A percentile compares a stretch with the other conserved stretches of the same genome.
phyloP scores from a whole-genome alignment of 2,329 filamentous ascomycete species.

The Tolypocladium tundrense region DNA sequence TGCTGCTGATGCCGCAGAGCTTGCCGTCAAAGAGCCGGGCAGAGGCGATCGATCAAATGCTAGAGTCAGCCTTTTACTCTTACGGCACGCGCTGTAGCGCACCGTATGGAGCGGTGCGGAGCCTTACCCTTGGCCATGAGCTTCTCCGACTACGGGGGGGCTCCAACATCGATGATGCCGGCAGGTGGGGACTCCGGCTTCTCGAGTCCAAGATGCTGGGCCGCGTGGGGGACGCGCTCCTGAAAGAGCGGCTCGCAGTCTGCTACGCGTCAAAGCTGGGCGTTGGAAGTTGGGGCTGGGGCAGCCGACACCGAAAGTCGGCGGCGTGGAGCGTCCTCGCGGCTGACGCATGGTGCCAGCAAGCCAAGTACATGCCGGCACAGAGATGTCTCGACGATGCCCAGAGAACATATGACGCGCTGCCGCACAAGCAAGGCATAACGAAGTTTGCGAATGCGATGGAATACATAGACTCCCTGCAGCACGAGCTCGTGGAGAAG shows the following conservation, averaged over 20 bases:
- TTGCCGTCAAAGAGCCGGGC: constrained; percentile 65
- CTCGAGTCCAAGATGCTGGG: constrained; percentile 72
- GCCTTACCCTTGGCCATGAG: constrained; percentile 66
- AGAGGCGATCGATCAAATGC: constrained; percentile 75
- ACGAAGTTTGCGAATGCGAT: constrained; percentile 39
- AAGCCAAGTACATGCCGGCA: constrained; percentile 68
- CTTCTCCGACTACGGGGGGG: constrained; percentile 73
- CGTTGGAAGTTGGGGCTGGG: constrained; percentile 55
- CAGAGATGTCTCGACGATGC: constrained; percentile 69
- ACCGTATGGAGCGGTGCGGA: constrained; percentile 71
- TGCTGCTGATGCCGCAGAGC: constrained; percentile 65
- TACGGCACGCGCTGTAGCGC: constrained; percentile 78
- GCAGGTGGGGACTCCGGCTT: constrained; percentile 70
- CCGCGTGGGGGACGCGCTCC: constrained; percentile 64
- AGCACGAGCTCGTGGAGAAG: constrained; percentile 37
- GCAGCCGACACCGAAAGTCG: constrained; percentile 69
- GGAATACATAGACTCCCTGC: constrained; percentile 40
- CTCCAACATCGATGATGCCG: constrained; percentile 74
- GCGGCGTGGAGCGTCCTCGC: constrained; percentile 82
- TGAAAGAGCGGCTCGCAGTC: constrained; percentile 76
- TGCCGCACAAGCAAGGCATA: constrained; percentile 41
- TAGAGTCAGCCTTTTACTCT: constrained; percentile 86
- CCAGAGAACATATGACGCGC: constrained; percentile 38
- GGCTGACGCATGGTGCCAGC: constrained; percentile 71
- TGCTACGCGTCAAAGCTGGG: constrained; percentile 72